phyloP scores from a whole-genome alignment of 192 early-diverging fungal genomes.

The Backusella tuberculispora region DNA sequence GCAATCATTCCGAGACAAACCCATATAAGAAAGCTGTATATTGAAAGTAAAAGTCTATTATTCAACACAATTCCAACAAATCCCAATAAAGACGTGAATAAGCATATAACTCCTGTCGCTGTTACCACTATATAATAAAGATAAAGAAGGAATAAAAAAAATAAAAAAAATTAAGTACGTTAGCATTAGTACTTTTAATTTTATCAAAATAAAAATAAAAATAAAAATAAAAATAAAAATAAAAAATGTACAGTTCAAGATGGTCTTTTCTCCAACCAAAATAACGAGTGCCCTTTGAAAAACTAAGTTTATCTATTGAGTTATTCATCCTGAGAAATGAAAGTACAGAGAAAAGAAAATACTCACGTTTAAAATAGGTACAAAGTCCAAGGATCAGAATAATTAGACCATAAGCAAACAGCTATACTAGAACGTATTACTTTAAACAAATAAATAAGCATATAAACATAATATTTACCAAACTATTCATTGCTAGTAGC shows the following conservation, averaged over 20 bases:
- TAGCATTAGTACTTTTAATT: too few species aligned
- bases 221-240: neutral
- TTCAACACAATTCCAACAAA: slow-evolving; percentile 46
- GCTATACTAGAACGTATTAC: neutral
- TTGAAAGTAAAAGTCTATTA: slow-evolving; percentile 38
- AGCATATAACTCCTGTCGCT: neutral
- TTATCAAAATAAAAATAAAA: neutral
- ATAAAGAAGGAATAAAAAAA: too few species aligned
- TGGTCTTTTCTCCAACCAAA: slow-evolving; percentile 20
- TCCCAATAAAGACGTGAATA: slow-evolving; percentile 35
- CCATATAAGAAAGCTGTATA: slow-evolving; percentile 47
- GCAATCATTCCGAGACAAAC: slow-evolving; percentile 10
- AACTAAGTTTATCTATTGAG: neutral
- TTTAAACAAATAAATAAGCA: neutral
- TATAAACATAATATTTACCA: slow-evolving; percentile 30
- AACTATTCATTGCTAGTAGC: slow-evolving; percentile 40
- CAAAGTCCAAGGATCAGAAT: neutral
- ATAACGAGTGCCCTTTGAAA: slow-evolving; percentile 20
- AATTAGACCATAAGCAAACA: neutral
- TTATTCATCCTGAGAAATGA: too few species aligned
- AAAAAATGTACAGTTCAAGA: slow-evolving; percentile 15
- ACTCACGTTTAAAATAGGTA: slow-evolving; percentile 11
- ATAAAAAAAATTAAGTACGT: too few species aligned
- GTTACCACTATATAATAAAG: neutral
- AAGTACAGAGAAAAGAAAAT: neutral